Evolutionary conservation across 2,329 filamentous ascomycete species (phyloP), one percentile per base, ranked within the genome.

Genomic region (Fusarium circinatum): DNA sequence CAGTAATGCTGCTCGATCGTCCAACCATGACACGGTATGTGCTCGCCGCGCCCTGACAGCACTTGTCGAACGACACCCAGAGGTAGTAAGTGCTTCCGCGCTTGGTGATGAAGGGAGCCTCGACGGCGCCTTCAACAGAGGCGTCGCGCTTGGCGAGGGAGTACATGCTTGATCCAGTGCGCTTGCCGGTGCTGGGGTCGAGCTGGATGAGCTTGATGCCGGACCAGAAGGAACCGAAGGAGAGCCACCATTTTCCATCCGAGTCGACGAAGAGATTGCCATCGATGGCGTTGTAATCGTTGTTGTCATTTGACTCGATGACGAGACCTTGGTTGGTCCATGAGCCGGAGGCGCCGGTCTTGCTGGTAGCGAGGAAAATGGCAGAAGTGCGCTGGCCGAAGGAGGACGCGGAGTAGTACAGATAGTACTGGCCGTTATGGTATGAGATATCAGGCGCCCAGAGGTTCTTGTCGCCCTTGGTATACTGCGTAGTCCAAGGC

Each of bases 381-480:
- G 78, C 79, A 8, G 79, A 81, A 22, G 68, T 74, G 8, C 62
- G 67, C 14, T 70, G 65, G 2, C 79, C 79, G 5, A 81, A 81
- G 0, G 75, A 72, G 13, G 79, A 81, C 3, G 79, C 79, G 0
- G 79, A 81, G 73, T 81, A 81, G 78, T 81, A 81, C 36, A 81
- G 51, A 41, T 77, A 80, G 75, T 80, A 81, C 64, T 76, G 63
- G 1, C 76, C 78, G 56, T 80, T 78, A 34, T 74, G 79, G 70
- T 78, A 81, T 3, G 83, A 81, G 11, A 89, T 85, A 73, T 91
- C 89, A 1, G 90, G 90, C 0, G 90, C 89, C 88, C 67, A 84
- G 39, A 81, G 80, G 45, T 81, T 81, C 65, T 67, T 73, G 4
- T 76, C 78, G 34, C 78, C 79, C 6, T 67, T 64, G 32, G 79